These are phyloP conservation scores for Capsella bursapastoris DNA, from an alignment of 345 rosid genomes.

Conservation along the genomic window DNA sequence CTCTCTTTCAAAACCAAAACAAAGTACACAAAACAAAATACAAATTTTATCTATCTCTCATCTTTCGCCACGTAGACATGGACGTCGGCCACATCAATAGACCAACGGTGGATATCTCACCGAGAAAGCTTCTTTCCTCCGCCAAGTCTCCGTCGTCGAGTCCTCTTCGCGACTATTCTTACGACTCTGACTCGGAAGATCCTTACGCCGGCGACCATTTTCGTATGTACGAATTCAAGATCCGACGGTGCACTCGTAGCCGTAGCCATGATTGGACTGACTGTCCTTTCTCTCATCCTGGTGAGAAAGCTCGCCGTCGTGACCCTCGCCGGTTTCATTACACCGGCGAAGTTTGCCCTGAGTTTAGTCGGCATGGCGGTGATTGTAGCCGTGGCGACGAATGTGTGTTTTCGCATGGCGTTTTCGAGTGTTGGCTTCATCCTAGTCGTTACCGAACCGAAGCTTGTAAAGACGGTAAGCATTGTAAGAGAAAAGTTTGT, in stretches of 20 bases:
- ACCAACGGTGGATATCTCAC: conserved; percentile 62
- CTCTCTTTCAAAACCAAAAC: conserved; percentile 1
- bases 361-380: conserved; percentile 62
- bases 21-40: not conserved
- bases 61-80: conserved; percentile 42
- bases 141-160: conserved; percentile 23
- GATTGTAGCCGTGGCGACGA: conserved; percentile 69
- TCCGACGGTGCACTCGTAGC: conserved; percentile 85
- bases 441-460: conserved; percentile 72
- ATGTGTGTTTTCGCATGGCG: conserved; percentile 73
- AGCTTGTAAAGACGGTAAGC: conserved; percentile 75
- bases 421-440: conserved; percentile 84
- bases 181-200: conserved; percentile 52
- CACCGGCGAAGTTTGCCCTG: conserved; percentile 72
- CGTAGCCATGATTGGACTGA: conserved; percentile 98
- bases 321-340: conserved; percentile 72
- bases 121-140: conserved; percentile 58
- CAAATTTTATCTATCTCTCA: not conserved
- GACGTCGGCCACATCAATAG: conserved; percentile 47
- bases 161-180: conserved; percentile 22
- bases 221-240: conserved; percentile 93
- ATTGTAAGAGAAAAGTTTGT: conserved; percentile 71
- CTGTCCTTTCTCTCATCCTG: conserved; percentile 89
- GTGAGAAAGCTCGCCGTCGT: conserved; percentile 90
- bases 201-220: conserved; percentile 83